Evolutionary conservation across 2,329 filamentous ascomycete species (phyloP).

Genomic region (Thelonectria discophora): DNA sequence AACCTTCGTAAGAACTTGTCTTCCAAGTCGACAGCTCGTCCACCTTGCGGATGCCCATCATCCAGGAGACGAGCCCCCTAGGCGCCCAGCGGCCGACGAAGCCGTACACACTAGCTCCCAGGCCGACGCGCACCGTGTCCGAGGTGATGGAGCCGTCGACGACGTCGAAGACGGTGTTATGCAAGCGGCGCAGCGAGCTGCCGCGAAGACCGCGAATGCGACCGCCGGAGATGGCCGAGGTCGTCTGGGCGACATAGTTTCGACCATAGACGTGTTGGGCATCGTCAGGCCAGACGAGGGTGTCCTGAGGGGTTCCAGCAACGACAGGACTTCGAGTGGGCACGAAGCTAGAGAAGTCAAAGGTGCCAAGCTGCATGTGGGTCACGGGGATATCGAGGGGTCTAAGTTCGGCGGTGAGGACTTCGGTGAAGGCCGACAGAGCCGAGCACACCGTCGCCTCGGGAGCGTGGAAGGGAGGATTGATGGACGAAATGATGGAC

Average conservation of each 20-base stretch:
- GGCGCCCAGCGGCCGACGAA: constrained; percentile 86
- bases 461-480: constrained; percentile 82
- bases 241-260: constrained; percentile 66
- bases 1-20: constrained; percentile 52
- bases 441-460: constrained; percentile 88
- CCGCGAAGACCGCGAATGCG: constrained; percentile 70
- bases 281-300: constrained; percentile 70
- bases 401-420: constrained; percentile 80
- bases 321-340: constrained; percentile 54
- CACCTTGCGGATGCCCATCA: constrained; percentile 81
- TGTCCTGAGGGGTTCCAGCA: constrained; percentile 55
- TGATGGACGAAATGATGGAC: constrained; percentile 80
- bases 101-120: constrained; percentile 85
- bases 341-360: constrained; percentile 79
- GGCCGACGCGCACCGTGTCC: constrained; percentile 79
- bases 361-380: constrained; percentile 89
- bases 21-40: constrained; percentile 66
- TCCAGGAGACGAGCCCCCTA: constrained; percentile 82
- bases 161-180: constrained; percentile 90
- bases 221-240: constrained; percentile 64
- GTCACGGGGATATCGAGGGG: constrained; percentile 81
- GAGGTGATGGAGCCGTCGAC: constrained; percentile 72
- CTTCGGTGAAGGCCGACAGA: constrained; percentile 84
- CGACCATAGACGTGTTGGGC: constrained; percentile 68
- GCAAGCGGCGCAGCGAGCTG: constrained; percentile 79